A percentile compares a stretch with the other conserved stretches of the same genome.
Conservation (phyloP, 495 filamentous ascomycete genomes). For the Penicillium angulare region DNA sequence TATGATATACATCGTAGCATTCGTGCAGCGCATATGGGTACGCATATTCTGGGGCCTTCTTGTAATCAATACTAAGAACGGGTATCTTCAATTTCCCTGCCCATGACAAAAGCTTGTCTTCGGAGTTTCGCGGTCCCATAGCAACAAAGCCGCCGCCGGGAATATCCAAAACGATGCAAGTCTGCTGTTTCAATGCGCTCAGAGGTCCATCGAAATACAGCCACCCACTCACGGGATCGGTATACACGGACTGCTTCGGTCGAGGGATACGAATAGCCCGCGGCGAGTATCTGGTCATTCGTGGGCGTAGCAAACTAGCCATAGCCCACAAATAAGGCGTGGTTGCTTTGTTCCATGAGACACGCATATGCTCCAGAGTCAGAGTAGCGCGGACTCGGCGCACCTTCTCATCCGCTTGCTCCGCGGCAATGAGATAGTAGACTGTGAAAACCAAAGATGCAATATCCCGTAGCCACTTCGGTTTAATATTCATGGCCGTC, state of each 20-base stretch:
- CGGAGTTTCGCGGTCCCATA: conserved; percentile 86
- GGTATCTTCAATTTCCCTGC: conserved; percentile 80
- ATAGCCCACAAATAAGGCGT: conserved; percentile 77
- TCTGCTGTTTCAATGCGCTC: conserved; percentile 71
- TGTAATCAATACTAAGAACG: conserved; percentile 87
- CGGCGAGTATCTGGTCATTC: conserved; percentile 73
- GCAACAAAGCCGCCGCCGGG: conserved; percentile 95
- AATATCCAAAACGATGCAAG: conserved; percentile 80
- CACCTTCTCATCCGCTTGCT: conserved; percentile 96
- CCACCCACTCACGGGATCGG: conserved; percentile 81
- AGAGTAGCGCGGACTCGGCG: conserved; percentile 80
- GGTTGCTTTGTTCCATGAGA: conserved; percentile 92
- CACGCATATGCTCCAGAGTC: conserved; percentile 86
- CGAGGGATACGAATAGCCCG: conserved; percentile 80
- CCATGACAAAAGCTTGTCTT: conserved; percentile 91
- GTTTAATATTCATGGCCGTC: conserved; percentile 90
- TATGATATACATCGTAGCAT: conserved; percentile 91
- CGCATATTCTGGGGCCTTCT: conserved; percentile 90
- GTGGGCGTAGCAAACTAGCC: conserved; percentile 69
- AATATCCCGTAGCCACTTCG: conserved; percentile 79
- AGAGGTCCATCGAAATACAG: conserved; percentile 91
- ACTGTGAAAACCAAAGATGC: conserved; percentile 76
- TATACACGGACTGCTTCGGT: conserved; percentile 73
- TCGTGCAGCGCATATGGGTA: conserved; percentile 96
- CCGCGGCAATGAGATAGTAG: conserved; percentile 91